phyloP scores from a whole-genome alignment of 495 filamentous ascomycete genomes.

The Aspergillus bertholletiae region DNA sequence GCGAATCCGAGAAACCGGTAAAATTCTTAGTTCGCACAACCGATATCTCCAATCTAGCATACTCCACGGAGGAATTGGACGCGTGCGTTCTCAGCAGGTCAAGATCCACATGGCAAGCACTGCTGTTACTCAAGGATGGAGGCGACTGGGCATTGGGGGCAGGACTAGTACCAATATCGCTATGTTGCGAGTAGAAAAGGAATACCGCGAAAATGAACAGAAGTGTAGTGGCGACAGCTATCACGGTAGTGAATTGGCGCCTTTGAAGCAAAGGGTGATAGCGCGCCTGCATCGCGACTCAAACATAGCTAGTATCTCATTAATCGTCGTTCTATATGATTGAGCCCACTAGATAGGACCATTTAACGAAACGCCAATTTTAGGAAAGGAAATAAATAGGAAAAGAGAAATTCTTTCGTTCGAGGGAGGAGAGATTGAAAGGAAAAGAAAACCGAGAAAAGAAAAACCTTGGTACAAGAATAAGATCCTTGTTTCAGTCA shows the following conservation, averaged over 20 bases:
- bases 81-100: slow-evolving; percentile 14
- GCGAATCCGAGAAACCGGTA: slow-evolving; percentile 12
- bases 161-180: neutral
- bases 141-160: neutral
- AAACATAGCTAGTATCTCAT: neutral
- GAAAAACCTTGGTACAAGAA: too few relatives aligned
- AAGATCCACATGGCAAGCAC: slow-evolving; percentile 16
- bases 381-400: neutral
- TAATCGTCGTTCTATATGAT: neutral
- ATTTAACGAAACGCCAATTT: neutral
- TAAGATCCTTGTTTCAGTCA: neutral
- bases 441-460: neutral
- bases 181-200: neutral
- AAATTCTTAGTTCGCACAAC: slow-evolving; percentile 16
- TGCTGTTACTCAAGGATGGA: neutral
- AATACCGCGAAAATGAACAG: neutral
- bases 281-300: slow-evolving; percentile 1
- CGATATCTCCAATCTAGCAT: slow-evolving; percentile 17
- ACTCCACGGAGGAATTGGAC: slow-evolving; percentile 10
- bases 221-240: neutral
- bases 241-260: slow-evolving; percentile 3
- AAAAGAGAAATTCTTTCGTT: too few relatives aligned
- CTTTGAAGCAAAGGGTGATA: neutral
- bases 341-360: neutral
- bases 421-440: too few relatives aligned